phyloP scores from a whole-genome alignment of 2,329 filamentous ascomycete species.

The Phialophora chinensis region DNA sequence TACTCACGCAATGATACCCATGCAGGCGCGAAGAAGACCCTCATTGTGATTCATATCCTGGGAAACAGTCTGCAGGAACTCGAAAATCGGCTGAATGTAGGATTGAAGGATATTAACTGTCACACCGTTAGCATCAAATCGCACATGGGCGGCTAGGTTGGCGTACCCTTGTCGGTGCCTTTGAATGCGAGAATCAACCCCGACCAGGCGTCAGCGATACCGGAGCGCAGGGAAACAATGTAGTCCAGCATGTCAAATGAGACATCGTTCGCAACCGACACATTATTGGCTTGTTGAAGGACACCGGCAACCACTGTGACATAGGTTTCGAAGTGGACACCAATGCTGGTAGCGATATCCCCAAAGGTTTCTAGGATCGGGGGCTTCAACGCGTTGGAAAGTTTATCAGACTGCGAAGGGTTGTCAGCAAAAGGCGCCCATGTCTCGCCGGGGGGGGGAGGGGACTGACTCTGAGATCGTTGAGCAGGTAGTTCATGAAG shows the following conservation, averaged over 20 bases:
- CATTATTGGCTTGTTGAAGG: slow-evolving; percentile 86
- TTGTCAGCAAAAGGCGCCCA: slow-evolving; percentile 43
- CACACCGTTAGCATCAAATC: slow-evolving; percentile 10
- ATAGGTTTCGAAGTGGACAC: slow-evolving; percentile 90
- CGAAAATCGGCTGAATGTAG: slow-evolving; percentile 85
- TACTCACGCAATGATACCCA: slow-evolving; percentile 93
- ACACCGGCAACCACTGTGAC: slow-evolving; percentile 91
- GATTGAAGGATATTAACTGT: slow-evolving; percentile 64
- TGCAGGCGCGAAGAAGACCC: slow-evolving; percentile 86
- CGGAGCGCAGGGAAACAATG: slow-evolving; percentile 89
- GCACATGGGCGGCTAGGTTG: slow-evolving; percentile 14
- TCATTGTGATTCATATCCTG: slow-evolving; percentile 88
- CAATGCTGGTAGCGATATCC: slow-evolving; percentile 94
- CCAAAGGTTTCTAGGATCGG: slow-evolving; percentile 98
- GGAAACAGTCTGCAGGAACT: slow-evolving; percentile 79
- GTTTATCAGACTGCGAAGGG: slow-evolving; percentile 69
- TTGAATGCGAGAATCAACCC: slow-evolving; percentile 96
- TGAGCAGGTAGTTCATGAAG: slow-evolving; percentile 97
- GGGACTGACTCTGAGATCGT: slow-evolving; percentile 71
- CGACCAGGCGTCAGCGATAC: slow-evolving; percentile 99
- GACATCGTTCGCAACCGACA: slow-evolving; percentile 77
- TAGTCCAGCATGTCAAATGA: slow-evolving; percentile 98
- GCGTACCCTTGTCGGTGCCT: slow-evolving; percentile 57
- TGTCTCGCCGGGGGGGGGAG: slow-evolving; percentile 63
- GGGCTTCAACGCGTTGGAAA: slow-evolving; percentile 96